phyloP scores from a whole-genome alignment of 305 asterid species.

The Galium porrigens region DNA sequence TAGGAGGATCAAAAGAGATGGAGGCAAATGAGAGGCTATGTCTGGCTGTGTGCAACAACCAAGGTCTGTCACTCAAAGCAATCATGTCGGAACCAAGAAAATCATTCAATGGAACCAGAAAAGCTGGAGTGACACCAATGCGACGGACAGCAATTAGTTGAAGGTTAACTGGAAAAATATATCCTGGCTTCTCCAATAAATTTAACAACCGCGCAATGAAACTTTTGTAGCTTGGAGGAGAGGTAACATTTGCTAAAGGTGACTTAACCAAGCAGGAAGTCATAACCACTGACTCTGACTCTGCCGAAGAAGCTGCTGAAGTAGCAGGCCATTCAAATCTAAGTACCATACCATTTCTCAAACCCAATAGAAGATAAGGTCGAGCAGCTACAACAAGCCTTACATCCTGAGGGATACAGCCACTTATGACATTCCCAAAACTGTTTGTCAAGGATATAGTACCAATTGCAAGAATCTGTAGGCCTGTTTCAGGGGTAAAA shows the following conservation, averaged over 20 bases:
- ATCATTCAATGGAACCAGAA: slow-evolving; percentile 73
- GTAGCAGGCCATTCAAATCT: slow-evolving; percentile 91
- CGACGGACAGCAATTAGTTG: slow-evolving; percentile 92
- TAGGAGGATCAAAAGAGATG: slow-evolving; percentile 84
- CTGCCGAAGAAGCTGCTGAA: slow-evolving; percentile 27
- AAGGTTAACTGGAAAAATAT: slow-evolving; percentile 43
- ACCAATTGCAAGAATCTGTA: slow-evolving; percentile 60
- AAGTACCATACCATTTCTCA: slow-evolving; percentile 98
- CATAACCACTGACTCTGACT: slow-evolving; percentile 21
- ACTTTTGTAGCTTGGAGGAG: slow-evolving; percentile 29
- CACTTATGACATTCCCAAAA: slow-evolving; percentile 61
- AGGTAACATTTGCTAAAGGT: slow-evolving; percentile 20
- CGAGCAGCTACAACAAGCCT: slow-evolving; percentile 81
- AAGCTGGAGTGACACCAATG: slow-evolving; percentile 84
- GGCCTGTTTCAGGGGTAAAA: slow-evolving; percentile 47
- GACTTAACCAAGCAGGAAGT: slow-evolving; percentile 34
- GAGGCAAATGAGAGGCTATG: slow-evolving; percentile 91
- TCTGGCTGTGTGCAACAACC: slow-evolving; percentile 93
- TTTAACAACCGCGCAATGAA: slow-evolving; percentile 23
- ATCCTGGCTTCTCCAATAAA: slow-evolving; percentile 36
- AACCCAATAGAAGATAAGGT: slow-evolving; percentile 72
- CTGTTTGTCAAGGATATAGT: slow-evolving; percentile 56
- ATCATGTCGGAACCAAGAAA: slow-evolving; percentile 74
- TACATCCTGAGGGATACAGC: slow-evolving; percentile 87
- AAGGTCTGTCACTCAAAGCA: slow-evolving; percentile 96